Percentiles rank a stretch among this genome's conserved stretches.
These are phyloP conservation scores for Cryptosporidium meleagridis DNA, from an alignment of 169 alveolate species.

Conservation along the genomic window DNA sequence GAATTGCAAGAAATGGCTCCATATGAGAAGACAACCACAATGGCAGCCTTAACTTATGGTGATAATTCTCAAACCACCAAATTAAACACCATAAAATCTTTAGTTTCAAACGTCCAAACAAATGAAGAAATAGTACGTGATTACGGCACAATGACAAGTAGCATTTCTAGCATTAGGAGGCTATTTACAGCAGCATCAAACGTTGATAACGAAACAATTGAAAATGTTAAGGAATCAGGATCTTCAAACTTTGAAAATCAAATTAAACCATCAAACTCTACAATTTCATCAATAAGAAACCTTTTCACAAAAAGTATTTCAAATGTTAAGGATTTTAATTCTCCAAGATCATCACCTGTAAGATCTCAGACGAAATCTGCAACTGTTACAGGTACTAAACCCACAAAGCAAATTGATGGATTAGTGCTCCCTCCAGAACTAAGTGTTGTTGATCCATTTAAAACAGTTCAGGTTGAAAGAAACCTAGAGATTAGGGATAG, in stretches of 20 bases:
- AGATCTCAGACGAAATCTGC: constrained; percentile 42
- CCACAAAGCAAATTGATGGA: constrained; percentile 30
- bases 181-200: constrained; percentile 62
- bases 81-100: constrained; percentile 53
- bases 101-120: constrained; percentile 55
- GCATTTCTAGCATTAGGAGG: constrained; percentile 62
- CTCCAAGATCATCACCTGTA: constrained; percentile 49
- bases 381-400: constrained; percentile 46
- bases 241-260: neutral
- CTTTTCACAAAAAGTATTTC: constrained; percentile 27
- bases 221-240: neutral
- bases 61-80: constrained; percentile 51
- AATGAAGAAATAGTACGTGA: constrained; percentile 56
- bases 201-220: constrained; percentile 18
- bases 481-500: constrained; percentile 56
- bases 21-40: constrained; percentile 63
- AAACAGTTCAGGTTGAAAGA: constrained; percentile 68
- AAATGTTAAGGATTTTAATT: constrained; percentile 18
- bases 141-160: constrained; percentile 57
- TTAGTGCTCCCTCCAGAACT: constrained; percentile 65
- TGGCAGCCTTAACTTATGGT: constrained; percentile 74
- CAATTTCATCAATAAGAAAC: constrained; percentile 55
- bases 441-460: constrained; percentile 70
- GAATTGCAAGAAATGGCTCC: constrained; percentile 72
- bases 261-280: constrained; percentile 61